phyloP scores from a whole-genome alignment of 208 protist genomes.

The Crithidia acanthocephali region DNA sequence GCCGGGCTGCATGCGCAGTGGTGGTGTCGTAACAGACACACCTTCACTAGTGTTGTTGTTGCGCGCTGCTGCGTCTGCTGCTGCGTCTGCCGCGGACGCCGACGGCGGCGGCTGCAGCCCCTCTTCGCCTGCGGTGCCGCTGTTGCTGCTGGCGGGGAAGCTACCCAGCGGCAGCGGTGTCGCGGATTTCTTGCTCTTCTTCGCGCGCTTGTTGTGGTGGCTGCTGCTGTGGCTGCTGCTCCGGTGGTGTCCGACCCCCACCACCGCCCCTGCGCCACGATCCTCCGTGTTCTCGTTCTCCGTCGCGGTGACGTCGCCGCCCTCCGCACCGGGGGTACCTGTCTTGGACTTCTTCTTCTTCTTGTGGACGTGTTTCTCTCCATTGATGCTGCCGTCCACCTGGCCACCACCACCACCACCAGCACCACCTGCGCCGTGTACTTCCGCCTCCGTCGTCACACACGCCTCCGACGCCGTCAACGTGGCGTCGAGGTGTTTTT shows the following conservation, averaged over 20 bases:
- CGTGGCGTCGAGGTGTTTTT: not conserved
- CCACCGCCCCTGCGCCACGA: too few relatives aligned
- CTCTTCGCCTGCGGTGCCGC: too few relatives aligned
- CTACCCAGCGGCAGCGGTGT: too few relatives aligned
- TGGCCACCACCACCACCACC: too few relatives aligned
- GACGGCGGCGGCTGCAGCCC: too few relatives aligned
- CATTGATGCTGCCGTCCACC: not conserved
- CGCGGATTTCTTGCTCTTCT: not conserved
- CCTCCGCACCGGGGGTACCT: not conserved
- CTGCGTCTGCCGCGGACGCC: not conserved
- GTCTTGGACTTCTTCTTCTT: constrained; percentile 1
- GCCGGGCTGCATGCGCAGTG: not conserved
- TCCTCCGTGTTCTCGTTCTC: not conserved
- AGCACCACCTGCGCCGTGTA: too few relatives aligned
- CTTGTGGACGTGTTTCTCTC: not conserved
- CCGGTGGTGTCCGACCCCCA: not conserved
- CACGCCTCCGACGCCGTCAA: not conserved
- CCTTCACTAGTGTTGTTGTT: constrained; percentile 1
- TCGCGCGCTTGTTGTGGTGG: not conserved
- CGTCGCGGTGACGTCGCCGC: not conserved
- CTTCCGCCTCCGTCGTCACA: not conserved
- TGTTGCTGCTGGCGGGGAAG: too few relatives aligned
- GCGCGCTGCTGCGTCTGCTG: not conserved
- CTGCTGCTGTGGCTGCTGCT: not conserved
- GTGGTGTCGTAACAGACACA: not conserved